phyloP scores from a whole-genome alignment of 352 stramenopile species.

The Pythium insidiosum region DNA sequence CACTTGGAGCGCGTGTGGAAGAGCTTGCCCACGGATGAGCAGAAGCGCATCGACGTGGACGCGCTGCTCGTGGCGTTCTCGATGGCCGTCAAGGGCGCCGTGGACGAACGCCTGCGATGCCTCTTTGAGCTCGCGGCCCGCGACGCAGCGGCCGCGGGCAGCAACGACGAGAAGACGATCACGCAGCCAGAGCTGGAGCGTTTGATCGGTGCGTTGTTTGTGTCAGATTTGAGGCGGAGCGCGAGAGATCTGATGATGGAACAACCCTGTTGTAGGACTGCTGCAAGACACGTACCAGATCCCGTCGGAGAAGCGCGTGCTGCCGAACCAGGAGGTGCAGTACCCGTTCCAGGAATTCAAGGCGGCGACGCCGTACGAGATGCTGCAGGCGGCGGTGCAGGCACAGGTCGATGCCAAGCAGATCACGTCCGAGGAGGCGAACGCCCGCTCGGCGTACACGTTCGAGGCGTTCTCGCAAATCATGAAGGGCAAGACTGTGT shows the following conservation, averaged over 20 bases:
- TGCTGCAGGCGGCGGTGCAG: conserved; percentile 27
- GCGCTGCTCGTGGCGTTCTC: conserved; percentile 76
- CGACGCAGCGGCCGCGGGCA: conserved; percentile 15
- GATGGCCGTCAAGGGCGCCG: conserved; percentile 65
- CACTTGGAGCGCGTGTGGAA: conserved; percentile 72
- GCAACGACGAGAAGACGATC: conserved; percentile 36
- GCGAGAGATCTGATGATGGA: no score
- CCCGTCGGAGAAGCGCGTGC: conserved; percentile 77
- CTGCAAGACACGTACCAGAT: conserved; percentile 77
- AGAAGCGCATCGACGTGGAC: conserved; percentile 59
- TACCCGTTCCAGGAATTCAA: conserved; percentile 77
- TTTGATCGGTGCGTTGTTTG: conserved; percentile 24
- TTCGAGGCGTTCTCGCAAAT: conserved; percentile 73
- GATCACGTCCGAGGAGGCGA: conserved; percentile 43
- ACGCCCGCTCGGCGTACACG: conserved; percentile 43
- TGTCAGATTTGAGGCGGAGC: no score
- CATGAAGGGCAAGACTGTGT: conserved; percentile 74
- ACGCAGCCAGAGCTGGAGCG: conserved; percentile 49
- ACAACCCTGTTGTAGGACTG: conserved; percentile 37
- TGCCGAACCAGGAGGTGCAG: conserved; percentile 53
- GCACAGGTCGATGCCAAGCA: conserved; percentile 40
- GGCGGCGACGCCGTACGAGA: conserved; percentile 23
- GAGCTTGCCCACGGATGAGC: conserved; percentile 43
- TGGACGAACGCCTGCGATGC: conserved; percentile 60
- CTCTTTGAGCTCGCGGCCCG: conserved; percentile 65